A percentile compares a stretch with the other conserved stretches of the same genome.
These are phyloP conservation scores for Raddia guianensis DNA, from an alignment of 176 grass and related monocot genomes.

Conservation along the genomic window DNA sequence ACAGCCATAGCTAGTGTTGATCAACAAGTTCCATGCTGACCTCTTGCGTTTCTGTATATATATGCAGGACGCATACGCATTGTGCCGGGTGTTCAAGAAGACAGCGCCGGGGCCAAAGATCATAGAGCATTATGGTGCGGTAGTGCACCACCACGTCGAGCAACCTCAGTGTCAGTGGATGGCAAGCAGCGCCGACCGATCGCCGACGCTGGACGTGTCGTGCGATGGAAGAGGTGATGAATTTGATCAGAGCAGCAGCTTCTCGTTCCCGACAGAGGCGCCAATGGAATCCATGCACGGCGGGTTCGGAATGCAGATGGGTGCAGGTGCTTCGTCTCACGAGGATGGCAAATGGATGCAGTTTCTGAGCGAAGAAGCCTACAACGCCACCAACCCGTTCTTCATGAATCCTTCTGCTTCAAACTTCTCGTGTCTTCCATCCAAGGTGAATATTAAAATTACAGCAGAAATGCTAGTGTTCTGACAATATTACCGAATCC, in stretches of 20 bases:
- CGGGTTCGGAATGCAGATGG: slow-evolving; percentile 48
- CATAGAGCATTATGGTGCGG: slow-evolving; percentile 67
- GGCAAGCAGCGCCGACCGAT: slow-evolving; percentile 48
- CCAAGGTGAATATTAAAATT: slow-evolving; percentile 55
- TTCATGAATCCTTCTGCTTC: slow-evolving; percentile 53
- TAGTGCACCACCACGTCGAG: slow-evolving; percentile 47
- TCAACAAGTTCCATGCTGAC: not conserved
- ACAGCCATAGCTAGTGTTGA: not conserved
- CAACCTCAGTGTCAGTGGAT: slow-evolving; percentile 72
- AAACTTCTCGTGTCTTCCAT: slow-evolving; percentile 66
- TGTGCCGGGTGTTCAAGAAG: slow-evolving; percentile 97
- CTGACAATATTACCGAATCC: not conserved
- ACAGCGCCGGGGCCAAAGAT: slow-evolving; percentile 78
- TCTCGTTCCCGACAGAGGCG: slow-evolving; percentile 57
- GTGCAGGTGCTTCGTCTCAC: not conserved
- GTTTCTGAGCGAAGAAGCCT: slow-evolving; percentile 72
- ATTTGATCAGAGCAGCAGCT: slow-evolving; percentile 53
- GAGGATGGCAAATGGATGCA: slow-evolving; percentile 73
- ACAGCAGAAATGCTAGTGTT: not conserved
- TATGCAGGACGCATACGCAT: slow-evolving; percentile 80
- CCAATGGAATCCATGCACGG: slow-evolving; percentile 43
- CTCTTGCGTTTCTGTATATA: not conserved
- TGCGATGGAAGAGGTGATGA: slow-evolving; percentile 74
- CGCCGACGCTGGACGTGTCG: slow-evolving; percentile 57
- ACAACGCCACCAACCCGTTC: slow-evolving; percentile 48